Conservation (phyloP, 179 eudicot genomes). For the Drosera spatulata region DNA sequence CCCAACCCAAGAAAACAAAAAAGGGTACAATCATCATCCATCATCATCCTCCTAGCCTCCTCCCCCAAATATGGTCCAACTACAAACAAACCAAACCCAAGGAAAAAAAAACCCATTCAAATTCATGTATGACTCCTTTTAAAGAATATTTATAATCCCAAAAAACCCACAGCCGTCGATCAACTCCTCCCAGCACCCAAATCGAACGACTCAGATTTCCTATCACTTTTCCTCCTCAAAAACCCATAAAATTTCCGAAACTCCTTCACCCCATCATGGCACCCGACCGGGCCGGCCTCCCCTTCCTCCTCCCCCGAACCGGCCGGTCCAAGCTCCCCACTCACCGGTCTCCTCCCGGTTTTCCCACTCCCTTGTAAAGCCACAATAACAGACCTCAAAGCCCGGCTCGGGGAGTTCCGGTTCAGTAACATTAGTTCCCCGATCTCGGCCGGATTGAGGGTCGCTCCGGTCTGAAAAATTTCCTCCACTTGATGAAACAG, state of each 20-base stretch:
- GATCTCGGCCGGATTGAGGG: conserved; percentile 75
- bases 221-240: conserved; percentile 36
- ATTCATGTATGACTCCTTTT: too few relatives aligned
- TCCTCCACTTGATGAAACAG: conserved; percentile 65
- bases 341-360: neutral
- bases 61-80: too few relatives aligned
- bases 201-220: conserved; percentile 34
- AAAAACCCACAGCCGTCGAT: conserved; percentile 1
- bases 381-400: conserved; percentile 58
- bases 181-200: conserved; percentile 3
- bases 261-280: conserved; percentile 42
- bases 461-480: conserved; percentile 54
- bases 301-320: conserved; percentile 23
- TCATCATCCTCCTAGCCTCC: too few relatives aligned
- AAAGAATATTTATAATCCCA: too few relatives aligned
- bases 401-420: conserved; percentile 79
- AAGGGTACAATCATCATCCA: too few relatives aligned
- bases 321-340: neutral
- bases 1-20: too few relatives aligned
- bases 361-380: conserved; percentile 40
- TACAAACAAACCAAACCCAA: too few relatives aligned
- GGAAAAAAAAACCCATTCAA: too few relatives aligned
- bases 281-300: conserved; percentile 13
- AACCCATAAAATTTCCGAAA: conserved; percentile 59
- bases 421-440: conserved; percentile 78